Evolutionary conservation across 1,139 yeast species (phyloP).

Genomic region (Kodamaea derodonti): DNA sequence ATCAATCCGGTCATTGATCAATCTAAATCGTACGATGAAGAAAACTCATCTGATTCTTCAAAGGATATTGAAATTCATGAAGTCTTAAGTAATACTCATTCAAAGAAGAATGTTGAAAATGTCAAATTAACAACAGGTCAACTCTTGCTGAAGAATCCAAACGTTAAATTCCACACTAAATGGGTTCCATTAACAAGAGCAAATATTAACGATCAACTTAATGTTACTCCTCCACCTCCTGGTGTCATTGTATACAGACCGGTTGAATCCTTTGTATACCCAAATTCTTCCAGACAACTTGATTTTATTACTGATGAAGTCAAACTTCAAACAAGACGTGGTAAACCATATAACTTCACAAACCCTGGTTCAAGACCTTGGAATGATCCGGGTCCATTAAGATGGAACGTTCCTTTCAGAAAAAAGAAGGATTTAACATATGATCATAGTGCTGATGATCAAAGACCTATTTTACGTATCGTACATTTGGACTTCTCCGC

Average conservation of each 20-base stretch:
- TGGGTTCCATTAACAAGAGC: constrained; percentile 77
- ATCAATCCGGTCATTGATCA: constrained; percentile 47
- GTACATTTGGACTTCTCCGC: constrained; percentile 79
- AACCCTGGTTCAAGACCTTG: constrained; percentile 76
- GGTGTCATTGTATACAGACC: constrained; percentile 87
- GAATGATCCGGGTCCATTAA: constrained; percentile 82
- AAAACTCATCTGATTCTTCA: constrained; percentile 11
- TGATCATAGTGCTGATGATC: constrained; percentile 31
- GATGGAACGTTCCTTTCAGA: constrained; percentile 33
- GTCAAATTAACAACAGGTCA: constrained; percentile 19
- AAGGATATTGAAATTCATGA: constrained; percentile 43
- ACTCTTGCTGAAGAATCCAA: constrained; percentile 26
- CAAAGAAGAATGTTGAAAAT: constrained; percentile 16
- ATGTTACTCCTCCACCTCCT: constrained; percentile 77
- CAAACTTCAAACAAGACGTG: constrained; percentile 58
- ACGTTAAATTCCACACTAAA: constrained; percentile 51
- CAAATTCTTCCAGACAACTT: constrained; percentile 72
- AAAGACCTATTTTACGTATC: constrained; percentile 64
- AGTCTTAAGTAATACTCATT: constrained; percentile 29
- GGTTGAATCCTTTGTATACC: constrained; percentile 74
- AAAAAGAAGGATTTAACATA: constrained; percentile 15
- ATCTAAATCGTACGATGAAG: constrained; percentile 9
- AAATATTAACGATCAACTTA: constrained; percentile 54
- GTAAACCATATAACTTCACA: constrained; percentile 41
- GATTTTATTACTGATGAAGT: constrained; percentile 71